Evolutionary conservation across 2,329 filamentous ascomycete species (phyloP).

Genomic region (Aplosporella prunicola): DNA sequence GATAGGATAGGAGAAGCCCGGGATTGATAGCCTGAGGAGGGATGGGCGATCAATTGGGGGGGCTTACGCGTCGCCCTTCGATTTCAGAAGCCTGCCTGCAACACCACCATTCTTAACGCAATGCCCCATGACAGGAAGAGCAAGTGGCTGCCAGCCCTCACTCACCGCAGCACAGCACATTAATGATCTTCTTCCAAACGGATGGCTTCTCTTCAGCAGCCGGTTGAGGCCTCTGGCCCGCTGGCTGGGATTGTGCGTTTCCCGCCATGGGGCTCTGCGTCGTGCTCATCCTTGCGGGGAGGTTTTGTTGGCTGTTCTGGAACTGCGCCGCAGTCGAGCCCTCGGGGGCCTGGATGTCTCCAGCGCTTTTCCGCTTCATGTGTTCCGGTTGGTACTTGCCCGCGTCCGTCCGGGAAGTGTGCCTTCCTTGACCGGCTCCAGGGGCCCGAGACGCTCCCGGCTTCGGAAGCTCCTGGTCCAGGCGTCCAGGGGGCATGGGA

Average conservation of each 20-base stretch:
- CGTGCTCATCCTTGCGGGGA: conserved; percentile 51
- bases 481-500: conserved; percentile 33
- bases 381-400: conserved; percentile 25
- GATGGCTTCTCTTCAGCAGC: conserved; percentile 9
- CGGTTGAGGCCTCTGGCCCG: conserved; percentile 10
- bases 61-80: no score
- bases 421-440: conserved; percentile 15
- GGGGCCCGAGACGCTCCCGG: conserved; percentile 49
- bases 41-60: no score
- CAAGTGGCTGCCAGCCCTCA: conserved; percentile 4
- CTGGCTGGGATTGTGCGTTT: conserved; percentile 44
- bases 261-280: conserved; percentile 38
- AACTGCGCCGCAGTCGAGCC: conserved; percentile 93
- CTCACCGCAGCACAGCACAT: conserved; percentile 11
- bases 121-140: conserved; percentile 4
- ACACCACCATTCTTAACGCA: conserved; percentile 2
- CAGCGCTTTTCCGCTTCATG: conserved; percentile 60
- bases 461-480: conserved; percentile 44
- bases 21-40: no score
- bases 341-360: conserved; percentile 73
- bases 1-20: no score
- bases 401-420: conserved; percentile 10
- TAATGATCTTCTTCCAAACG: conserved; percentile 10
- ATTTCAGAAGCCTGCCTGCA: not conserved
- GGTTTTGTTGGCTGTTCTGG: conserved; percentile 87